Conservation (phyloP, 2,329 filamentous ascomycete genomes). For the Exophiala dermatitidis region DNA sequence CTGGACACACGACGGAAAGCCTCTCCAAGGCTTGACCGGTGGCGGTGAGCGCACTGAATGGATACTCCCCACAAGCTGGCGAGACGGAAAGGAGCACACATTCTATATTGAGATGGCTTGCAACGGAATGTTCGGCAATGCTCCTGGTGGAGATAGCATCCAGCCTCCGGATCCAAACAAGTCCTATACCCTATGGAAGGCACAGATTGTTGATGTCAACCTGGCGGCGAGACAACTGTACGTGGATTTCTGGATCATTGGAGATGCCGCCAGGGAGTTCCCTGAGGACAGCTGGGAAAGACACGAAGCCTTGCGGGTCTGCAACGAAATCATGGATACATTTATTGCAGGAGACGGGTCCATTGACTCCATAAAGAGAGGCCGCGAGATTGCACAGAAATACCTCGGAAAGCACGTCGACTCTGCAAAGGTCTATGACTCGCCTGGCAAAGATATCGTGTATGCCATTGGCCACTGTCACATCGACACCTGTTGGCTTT, state of each 20-base stretch:
- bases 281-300: conserved; percentile 81
- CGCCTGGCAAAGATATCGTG: conserved; percentile 66
- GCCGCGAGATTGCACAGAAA: conserved; percentile 72
- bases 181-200: conserved; percentile 67
- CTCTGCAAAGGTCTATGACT: conserved; percentile 75
- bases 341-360: conserved; percentile 72
- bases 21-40: conserved; percentile 85
- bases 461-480: conserved; percentile 93
- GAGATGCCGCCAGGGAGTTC: conserved; percentile 85
- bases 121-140: conserved; percentile 97
- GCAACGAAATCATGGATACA: conserved; percentile 80
- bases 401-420: conserved; percentile 78
- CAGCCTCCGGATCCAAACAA: conserved; percentile 82
- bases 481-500: conserved; percentile 97
- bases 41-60: conserved; percentile 84
- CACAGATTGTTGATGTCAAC: conserved; percentile 85
- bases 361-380: conserved; percentile 67
- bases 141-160: conserved; percentile 73
- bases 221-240: conserved; percentile 72
- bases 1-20: conserved; percentile 83
- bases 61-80: conserved; percentile 74
- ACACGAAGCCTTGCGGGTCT: conserved; percentile 74
- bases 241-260: conserved; percentile 94
- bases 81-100: conserved; percentile 76
- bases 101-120: conserved; percentile 99